A percentile compares a stretch with the other conserved stretches of the same genome.
Conservation (phyloP, 2,329 filamentous ascomycete genomes). For the Aspergillus sp. region DNA sequence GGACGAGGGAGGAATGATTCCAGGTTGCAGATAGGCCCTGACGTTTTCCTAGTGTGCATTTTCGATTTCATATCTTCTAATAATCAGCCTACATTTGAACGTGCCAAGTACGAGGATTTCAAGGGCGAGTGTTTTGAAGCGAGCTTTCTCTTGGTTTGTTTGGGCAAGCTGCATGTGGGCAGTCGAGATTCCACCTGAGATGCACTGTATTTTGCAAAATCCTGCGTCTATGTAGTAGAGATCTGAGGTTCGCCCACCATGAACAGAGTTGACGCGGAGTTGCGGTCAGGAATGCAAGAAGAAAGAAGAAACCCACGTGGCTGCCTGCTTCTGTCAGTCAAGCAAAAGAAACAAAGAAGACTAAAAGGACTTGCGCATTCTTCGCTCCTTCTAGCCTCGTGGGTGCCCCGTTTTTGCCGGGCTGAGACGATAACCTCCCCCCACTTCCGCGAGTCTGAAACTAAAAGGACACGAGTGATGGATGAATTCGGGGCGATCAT, state of each 20-base stretch:
- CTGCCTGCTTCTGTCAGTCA: background rate
- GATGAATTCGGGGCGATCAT: slow-evolving; percentile 18
- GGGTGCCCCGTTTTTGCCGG: background rate
- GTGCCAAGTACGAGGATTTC: slow-evolving; percentile 21
- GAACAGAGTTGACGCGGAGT: background rate
- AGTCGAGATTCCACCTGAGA: slow-evolving; percentile 15
- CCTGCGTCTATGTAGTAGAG: background rate
- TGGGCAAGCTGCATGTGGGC: slow-evolving; percentile 22
- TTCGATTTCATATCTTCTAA: slow-evolving; percentile 24
- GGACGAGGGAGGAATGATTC: slow-evolving; percentile 31
- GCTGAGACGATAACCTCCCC: slow-evolving; percentile 19
- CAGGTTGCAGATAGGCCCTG: slow-evolving; percentile 29
- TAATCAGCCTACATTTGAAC: slow-evolving; percentile 26
- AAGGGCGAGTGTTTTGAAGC: slow-evolving; percentile 26
- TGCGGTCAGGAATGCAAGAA: slow-evolving; percentile 1
- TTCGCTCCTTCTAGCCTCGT: slow-evolving; percentile 7
- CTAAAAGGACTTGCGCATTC: background rate
- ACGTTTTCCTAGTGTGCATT: slow-evolving; percentile 29
- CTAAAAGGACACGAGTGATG: background rate
- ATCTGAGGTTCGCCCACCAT: background rate
- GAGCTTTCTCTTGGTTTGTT: slow-evolving; percentile 22
- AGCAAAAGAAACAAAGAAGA: background rate
- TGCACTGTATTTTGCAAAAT: slow-evolving; percentile 3
- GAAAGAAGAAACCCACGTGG: background rate
- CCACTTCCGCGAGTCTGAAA: slow-evolving; percentile 12